Evolutionary conservation across 2,329 filamentous ascomycete species (phyloP), one percentile per base, ranked within the genome.

Genomic region (Clarireedia monteithiana): DNA sequence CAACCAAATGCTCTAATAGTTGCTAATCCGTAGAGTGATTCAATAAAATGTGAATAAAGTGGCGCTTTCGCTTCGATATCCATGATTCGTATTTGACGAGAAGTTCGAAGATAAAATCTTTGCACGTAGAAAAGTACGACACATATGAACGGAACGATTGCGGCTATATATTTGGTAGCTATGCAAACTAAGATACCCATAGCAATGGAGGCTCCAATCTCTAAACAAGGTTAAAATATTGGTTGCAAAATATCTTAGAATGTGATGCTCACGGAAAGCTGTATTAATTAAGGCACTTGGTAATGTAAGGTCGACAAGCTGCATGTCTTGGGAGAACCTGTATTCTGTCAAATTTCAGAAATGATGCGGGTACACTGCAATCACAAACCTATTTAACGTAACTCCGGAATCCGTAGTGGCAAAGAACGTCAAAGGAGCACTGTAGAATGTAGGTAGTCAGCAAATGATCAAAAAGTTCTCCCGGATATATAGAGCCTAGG

Each of bases 1-100:
- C 75, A 78, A 6, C 72, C 70, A 58, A 76, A 77, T 6, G 74
- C 74, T 23, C 75, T 67, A 4, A 78, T 64, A 2, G 74, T 77
- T 1, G 68, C 67, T 1, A 77, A 61, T 1, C 75, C 75, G 20
- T 68, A 67, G 3, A 76, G 64, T 12, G 70, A 71, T 59, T 77
- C 74, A 4, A 69, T 66, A 53, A 78, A 77, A 47, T 74, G 68
- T 0, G 75, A 48, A 6, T 73, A 77, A 0, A 78, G 64, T 1
- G 75, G 75, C 0, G 73, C 69, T 36, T 61, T 61, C 2, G 53
- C 53, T 62, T 77, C 75, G 12, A 77, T 63, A 39, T 77, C 75
- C 48, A 78, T 64, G 34, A 74, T 68, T 55, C 75, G 73, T 9
- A 77, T 56, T 59, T 77, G 75, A 3, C 75, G 70, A 2, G 73